Base-by-base conservation (phyloP, 257 asterid genomes). In the Nicotiana attenuata region DNA sequence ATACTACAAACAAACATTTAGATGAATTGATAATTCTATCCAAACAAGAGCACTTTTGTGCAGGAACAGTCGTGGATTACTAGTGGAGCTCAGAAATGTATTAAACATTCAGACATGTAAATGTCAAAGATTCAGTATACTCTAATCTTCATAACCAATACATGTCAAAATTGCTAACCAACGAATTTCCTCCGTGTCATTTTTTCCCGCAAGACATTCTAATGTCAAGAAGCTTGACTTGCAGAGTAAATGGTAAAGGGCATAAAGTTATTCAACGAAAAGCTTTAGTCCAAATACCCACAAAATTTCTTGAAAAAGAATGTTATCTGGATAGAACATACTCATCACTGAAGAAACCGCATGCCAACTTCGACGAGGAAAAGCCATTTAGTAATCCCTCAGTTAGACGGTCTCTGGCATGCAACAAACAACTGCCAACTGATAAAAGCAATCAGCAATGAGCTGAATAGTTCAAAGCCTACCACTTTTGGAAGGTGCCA, bases 401-500 rank as follows among this genome's bases (percentile, higher is more conserved):
- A 90, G 81, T 77, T 91, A 28, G 96, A 96, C 3, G 94, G 96
- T 86, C 93, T 93, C 87, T 96, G 99, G 87, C 99, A 94, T 63
- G 95, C 94, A 20, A 90, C 79, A 82, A 92, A 93, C 61, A 96
- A 86, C 85, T 96, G 99, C 98, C 98, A 96, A 91, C 99, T 94
- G 79, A 93, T 84, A 81, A 94, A 93, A 81, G 99, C 98, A 96
- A 94, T 92, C 75, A 82, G 86, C 90, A 96, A 87, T 52, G 99
- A 94, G 80, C 96, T 85, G 83, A 91, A 87, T 11, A 96, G 86
- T 89, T 96, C 98, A 76, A 96, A 94, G 82, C 98, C 98, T 53
- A 96, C 98, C 16, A 94, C 87, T 85, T 93, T 88, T 0, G 97
- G 92, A 17, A 94, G 89, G 76, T 94, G 96, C 99, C 99, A 96